Conservation (phyloP, 208 protist species). For the Leishmania tropica region DNA sequence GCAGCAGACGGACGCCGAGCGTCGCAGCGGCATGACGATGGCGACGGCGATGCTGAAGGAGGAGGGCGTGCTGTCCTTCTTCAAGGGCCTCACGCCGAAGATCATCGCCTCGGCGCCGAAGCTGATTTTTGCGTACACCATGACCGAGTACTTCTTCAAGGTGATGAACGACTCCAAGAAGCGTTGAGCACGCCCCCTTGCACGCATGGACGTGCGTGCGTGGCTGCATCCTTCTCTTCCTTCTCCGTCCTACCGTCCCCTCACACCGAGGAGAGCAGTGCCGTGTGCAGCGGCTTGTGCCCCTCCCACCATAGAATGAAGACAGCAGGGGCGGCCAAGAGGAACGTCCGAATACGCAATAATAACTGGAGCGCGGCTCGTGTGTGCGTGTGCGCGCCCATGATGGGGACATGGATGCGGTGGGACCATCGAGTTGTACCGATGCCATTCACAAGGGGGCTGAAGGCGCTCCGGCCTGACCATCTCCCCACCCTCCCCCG, state of each 20-base stretch:
- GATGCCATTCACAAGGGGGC: background rate
- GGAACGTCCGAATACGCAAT: background rate
- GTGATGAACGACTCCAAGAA: slow-evolving; percentile 52
- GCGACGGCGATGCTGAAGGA: slow-evolving; percentile 67
- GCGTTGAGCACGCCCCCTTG: background rate
- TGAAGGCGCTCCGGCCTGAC: background rate
- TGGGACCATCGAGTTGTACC: no score
- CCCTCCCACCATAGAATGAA: background rate
- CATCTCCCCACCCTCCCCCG: no score
- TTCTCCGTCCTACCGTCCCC: background rate
- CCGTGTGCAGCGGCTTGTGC: background rate
- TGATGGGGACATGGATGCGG: background rate
- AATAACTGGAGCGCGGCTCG: background rate
- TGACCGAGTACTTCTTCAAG: slow-evolving; percentile 82
- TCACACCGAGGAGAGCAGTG: background rate
- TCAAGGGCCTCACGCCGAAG: slow-evolving; percentile 92
- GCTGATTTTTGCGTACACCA: slow-evolving; percentile 87
- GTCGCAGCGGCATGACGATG: slow-evolving; percentile 47
- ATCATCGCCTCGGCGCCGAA: slow-evolving; percentile 80
- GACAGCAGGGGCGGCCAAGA: background rate
- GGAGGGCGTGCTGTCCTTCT: slow-evolving; percentile 82
- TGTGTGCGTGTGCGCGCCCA: background rate
- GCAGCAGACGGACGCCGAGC: slow-evolving; percentile 53
- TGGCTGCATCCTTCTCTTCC: background rate
- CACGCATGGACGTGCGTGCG: background rate